A percentile compares a stretch with the other conserved stretches of the same genome.
Evolutionary conservation across 352 stramenopile genomes (phyloP).

Genomic region (Detonula confervacea): DNA sequence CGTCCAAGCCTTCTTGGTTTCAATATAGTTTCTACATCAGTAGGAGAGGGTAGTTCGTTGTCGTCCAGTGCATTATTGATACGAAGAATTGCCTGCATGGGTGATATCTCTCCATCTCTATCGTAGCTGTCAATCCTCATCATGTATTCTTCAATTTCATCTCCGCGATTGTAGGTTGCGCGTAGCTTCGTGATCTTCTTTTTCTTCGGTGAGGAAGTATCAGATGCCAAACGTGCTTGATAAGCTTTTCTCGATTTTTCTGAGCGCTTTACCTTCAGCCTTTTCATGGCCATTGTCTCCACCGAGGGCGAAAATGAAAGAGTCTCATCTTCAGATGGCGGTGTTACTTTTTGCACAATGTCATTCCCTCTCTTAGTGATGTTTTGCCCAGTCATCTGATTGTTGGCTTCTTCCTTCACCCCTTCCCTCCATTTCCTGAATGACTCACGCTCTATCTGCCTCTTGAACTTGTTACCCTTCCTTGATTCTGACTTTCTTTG

Average conservation of each 20-base stretch:
- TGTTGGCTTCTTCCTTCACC: conserved; percentile 23
- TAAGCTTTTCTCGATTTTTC: conserved; percentile 50
- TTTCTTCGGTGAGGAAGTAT: conserved; percentile 6
- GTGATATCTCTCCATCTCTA: conserved; percentile 15
- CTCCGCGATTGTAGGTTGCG: conserved; percentile 9
- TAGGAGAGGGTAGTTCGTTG: conserved; percentile 28
- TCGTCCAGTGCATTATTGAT: conserved; percentile 56
- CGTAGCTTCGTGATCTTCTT: conserved; percentile 42
- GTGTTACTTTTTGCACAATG: not conserved
- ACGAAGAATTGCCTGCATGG: conserved; percentile 49
- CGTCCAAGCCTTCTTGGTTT: conserved; percentile 53
- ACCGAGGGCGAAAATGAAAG: conserved; percentile 52
- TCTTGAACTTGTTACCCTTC: conserved; percentile 31
- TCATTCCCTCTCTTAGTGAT: conserved; percentile 8
- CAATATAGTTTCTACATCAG: conserved; percentile 55
- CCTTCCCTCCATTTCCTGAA: conserved; percentile 36
- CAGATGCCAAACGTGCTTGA: conserved; percentile 33
- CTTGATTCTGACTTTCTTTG: conserved; percentile 45
- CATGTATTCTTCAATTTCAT: not conserved
- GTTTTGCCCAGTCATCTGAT: not conserved
- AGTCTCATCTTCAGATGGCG: not conserved
- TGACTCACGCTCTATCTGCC: conserved; percentile 17
- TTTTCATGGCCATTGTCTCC: conserved; percentile 40
- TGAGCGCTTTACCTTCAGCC: conserved; percentile 36
- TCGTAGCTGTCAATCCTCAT: conserved; percentile 6